A percentile compares a stretch with the other conserved stretches of the same genome.
phyloP scores from a whole-genome alignment of 352 stramenopile genomes.

The Thraustotheca clavata region DNA sequence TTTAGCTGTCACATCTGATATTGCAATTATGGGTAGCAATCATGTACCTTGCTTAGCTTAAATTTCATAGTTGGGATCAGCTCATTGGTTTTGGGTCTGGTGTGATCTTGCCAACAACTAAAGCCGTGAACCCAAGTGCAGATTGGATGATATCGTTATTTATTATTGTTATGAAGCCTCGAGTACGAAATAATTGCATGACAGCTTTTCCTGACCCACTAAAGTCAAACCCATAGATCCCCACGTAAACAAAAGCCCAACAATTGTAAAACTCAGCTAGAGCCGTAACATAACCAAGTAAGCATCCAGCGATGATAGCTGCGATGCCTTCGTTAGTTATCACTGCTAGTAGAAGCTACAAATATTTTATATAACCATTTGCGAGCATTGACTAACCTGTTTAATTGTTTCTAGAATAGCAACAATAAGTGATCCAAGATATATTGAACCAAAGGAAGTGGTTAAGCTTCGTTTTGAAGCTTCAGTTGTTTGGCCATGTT shows the following conservation, averaged over 20 bases:
- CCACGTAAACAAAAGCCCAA: slow-evolving; percentile 67
- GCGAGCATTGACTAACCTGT: slow-evolving; percentile 31
- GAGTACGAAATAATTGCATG: slow-evolving; percentile 44
- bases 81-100: slow-evolving; percentile 30
- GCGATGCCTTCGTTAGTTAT: slow-evolving; percentile 37
- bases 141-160: slow-evolving; percentile 65
- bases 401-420: slow-evolving; percentile 59
- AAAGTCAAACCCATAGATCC: slow-evolving; percentile 63
- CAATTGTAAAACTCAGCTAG: slow-evolving; percentile 72
- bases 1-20: no score
- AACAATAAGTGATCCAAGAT: slow-evolving; percentile 64
- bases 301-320: slow-evolving; percentile 35
- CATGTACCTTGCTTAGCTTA: no score
- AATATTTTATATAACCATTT: background rate
- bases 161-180: slow-evolving; percentile 51
- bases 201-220: slow-evolving; percentile 35
- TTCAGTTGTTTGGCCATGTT: slow-evolving; percentile 25
- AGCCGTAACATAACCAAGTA: slow-evolving; percentile 47
- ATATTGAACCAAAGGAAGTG: slow-evolving; percentile 83
- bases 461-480: slow-evolving; percentile 55
- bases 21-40: no score
- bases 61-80: no score
- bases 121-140: slow-evolving; percentile 47
- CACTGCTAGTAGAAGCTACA: slow-evolving; percentile 5
- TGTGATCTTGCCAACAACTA: slow-evolving; percentile 30